Base-by-base conservation (phyloP, 306 rosid species). In the Datisca glomerata region DNA sequence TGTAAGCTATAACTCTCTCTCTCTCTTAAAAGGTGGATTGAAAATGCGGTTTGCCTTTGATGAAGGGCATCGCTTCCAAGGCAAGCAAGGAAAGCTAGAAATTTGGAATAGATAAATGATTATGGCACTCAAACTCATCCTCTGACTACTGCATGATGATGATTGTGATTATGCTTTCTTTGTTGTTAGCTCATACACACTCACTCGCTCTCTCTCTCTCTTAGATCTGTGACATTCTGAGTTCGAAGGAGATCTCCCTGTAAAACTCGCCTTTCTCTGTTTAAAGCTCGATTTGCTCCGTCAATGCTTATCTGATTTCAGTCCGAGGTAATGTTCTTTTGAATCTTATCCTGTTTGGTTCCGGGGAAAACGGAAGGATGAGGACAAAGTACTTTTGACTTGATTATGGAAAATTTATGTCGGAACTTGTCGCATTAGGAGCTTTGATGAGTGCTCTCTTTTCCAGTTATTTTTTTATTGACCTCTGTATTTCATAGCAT, bases 61-160 rank as follows among this genome's bases (percentile, higher is more conserved):
- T 44, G 69, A 55, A 55, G 67, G 70, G 63, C 78, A 57, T 68
- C 95, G 70, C 97, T 83, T 83, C 79, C 50, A 77, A 83, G 93
- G 67, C 93, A 89, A 80, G 93, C 41, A 56, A 74, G 24, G 56
- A 35, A 47, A 32, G 44, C 64, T 31, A 19, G 47, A 14, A 24
- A 31, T 31, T 53, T 39, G 13, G 24, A 32, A 32, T 51, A 19
- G 23, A 31, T 24, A 23, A 35, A 38, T 41, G 38, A 19, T 22
- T 21, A 12, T 25, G 25, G 16, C 15, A 37, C 24, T 48, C 22
- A 7, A 14, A 18, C 31, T 44, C 20, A 13, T 34, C 10, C 41
- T 51, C 32, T 41, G 42, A 45, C 39, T 46, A 12, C 24, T 24
- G 52, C 60, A 24, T 24, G 55, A 16, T 36, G 49, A 45, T 61